Percentiles rank a stretch among this genome's conserved stretches.
These are phyloP conservation scores for Jamesozyma piceae DNA, from an alignment of 805 yeast species.

Conservation along the genomic window DNA sequence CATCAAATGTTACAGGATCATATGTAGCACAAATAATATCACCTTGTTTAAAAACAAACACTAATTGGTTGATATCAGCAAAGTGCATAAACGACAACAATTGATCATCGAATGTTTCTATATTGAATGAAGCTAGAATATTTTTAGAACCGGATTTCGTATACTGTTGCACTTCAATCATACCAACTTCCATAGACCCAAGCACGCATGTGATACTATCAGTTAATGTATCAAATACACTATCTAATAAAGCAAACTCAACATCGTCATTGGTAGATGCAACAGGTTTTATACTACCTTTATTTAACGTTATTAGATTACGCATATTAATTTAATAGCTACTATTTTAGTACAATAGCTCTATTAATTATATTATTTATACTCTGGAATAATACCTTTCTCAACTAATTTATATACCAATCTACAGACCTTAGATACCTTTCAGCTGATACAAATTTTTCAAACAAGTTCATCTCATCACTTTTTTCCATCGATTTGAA, in stretches of 20 bases:
- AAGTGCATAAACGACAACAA: slow-evolving; percentile 57
- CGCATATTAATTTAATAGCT: slow-evolving; percentile 20
- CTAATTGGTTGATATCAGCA: slow-evolving; percentile 55
- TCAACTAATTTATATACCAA: no score
- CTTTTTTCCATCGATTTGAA: no score
- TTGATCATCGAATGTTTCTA: slow-evolving; percentile 32
- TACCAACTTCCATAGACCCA: slow-evolving; percentile 44
- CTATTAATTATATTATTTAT: neutral
- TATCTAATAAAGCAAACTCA: slow-evolving; percentile 17
- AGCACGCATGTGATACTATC: slow-evolving; percentile 64
- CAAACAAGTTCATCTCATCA: no score
- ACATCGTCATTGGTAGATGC: slow-evolving; percentile 9
- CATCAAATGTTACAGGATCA: slow-evolving; percentile 37
- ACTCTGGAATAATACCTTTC: neutral
- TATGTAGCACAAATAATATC: slow-evolving; percentile 63
- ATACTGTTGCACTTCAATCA: slow-evolving; percentile 69
- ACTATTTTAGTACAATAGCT: no score
- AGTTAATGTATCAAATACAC: slow-evolving; percentile 59
- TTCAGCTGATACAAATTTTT: no score
- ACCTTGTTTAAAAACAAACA: slow-evolving; percentile 64
- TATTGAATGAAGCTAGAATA: slow-evolving; percentile 53
- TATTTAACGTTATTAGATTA: slow-evolving; percentile 27
- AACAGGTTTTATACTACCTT: slow-evolving; percentile 23
- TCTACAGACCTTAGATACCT: no score
- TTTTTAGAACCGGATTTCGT: slow-evolving; percentile 51